Conservation (phyloP, 1,284 basidiomycete genomes). For the Trametes polyzona region DNA sequence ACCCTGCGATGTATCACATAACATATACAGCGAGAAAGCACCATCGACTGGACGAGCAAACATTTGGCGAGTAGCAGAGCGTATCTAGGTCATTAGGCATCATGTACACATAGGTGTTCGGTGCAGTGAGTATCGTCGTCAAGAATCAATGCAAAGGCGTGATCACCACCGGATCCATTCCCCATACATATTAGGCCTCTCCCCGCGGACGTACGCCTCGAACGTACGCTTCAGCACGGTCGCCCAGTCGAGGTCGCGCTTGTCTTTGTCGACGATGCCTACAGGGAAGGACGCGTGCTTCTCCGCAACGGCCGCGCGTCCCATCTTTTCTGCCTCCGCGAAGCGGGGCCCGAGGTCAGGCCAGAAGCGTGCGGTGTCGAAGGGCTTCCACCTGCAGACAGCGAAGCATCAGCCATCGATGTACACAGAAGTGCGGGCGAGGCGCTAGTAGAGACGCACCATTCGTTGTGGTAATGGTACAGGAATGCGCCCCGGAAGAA, state of each 20-base stretch:
- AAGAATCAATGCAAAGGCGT: background rate
- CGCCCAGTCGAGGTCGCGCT: conserved; percentile 86
- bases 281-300: conserved; percentile 31
- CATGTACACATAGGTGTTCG: conserved; percentile 4
- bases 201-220: conserved; percentile 85
- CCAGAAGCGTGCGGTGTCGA: conserved; percentile 87
- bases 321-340: conserved; percentile 68
- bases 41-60: background rate
- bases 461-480: conserved; percentile 68
- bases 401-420: background rate
- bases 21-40: conserved; percentile 7
- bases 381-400: conserved; percentile 90
- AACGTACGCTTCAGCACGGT: conserved; percentile 92
- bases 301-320: conserved; percentile 42
- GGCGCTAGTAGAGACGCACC: conserved; percentile 31
- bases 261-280: conserved; percentile 51
- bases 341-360: conserved; percentile 89
- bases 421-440: conserved; percentile 3
- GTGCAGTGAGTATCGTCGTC: background rate
- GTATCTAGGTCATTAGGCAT: conserved; percentile 4
- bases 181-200: conserved; percentile 91
- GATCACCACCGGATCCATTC: conserved; percentile 77
- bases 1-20: conserved; percentile 7
- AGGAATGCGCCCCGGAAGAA: conserved; percentile 73
- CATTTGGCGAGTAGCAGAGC: background rate